Base-by-base conservation (phyloP, 2,329 filamentous ascomycete genomes). In the Sarocladium oryzae region DNA sequence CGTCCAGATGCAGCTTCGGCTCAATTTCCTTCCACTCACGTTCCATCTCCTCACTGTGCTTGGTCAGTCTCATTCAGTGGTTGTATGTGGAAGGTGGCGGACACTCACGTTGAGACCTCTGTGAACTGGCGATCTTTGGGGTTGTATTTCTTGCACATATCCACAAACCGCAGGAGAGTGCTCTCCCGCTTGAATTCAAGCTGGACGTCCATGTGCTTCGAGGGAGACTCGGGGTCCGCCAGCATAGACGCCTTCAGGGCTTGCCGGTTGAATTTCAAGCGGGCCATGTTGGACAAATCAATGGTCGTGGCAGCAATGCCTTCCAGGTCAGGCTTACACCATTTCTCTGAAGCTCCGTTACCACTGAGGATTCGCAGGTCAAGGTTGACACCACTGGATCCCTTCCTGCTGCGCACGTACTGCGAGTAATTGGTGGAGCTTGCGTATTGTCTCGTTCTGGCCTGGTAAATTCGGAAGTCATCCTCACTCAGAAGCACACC, bases 391-490 rank as follows among this genome's bases (percentile, higher is more conserved):
- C 46, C 21, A 21, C 23, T 26, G 6, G 30, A 3, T 5, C 13
- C 20, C 13, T 49, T 49, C 20, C 16, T 37, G 30, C 18, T 37
- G 8, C 30, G 30, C 46, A 49, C 30, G 63, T 80, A 81, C 58
- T 81, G 78, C 11, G 75, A 79, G 4, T 77, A 72, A 11, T 66
- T 58, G 2, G 66, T 62, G 50, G 72, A 74, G 20, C 72, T 77
- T 1, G 76, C 74, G 49, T 73, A 67, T 10, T 66, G 56, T 13
- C 66, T 63, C 2, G 73, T 75, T 63, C 78, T 79, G 56, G 82
- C 70, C 55, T 78, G 74, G 41, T 72, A 65, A 11, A 82, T 59
- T 15, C 75, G 72, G 66, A 73, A 82, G 60, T 82, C 78, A 9
- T 69, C 66, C 11, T 66, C 61, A 21, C 66, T 67, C 7, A 81